Base-by-base conservation (phyloP, 306 rosid species). In the Rosa chinensis region DNA sequence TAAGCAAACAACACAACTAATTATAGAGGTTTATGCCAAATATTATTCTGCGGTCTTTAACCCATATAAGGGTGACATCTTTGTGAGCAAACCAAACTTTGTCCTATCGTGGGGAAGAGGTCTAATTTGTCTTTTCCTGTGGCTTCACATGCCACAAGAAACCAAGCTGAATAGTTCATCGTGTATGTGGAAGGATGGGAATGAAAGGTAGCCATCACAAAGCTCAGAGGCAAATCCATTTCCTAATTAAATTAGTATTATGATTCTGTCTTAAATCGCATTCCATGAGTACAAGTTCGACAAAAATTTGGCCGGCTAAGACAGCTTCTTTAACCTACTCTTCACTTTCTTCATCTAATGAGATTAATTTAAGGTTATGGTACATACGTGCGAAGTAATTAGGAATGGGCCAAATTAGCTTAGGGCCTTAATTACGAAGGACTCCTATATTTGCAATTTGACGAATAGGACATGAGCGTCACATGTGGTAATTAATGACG, bases 281-380 rank as follows among this genome's bases (percentile, higher is more conserved):
- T 66, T 85, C 76, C 85, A 78, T 84, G 83, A 85, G 85, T 78
- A 50, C 83, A 87, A 84, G 85, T 85, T 89, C 80, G 96, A 93
- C 96, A 91, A 91, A 86, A 77, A 58, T 75, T 58, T 79, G 94
- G 97, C 94, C 99, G 98, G 98, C 99, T 77, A 88, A 90, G 89
- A 88, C 90, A 91, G 91, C 97, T 91, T 59, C 66, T 78, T 89
- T 91, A 78, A 93, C 98, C 84, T 90, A 95, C 86, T 86, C 87
- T 63, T 67, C 58, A 90, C 81, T 82, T 17, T 37, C 45, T 58
- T 58, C 70, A 16, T 64, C 12, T 63, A 64, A 35, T 64, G 1
- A 64, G 40, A 35, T 5, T 25, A 35, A 12, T 14, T 48, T 48
- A 48, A 4, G 53, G 53, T 48, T 64, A 35, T 0, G 70, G 10